Evolutionary conservation across 352 stramenopile genomes (phyloP), one percentile per base, ranked within the genome.

Genomic region (Pythium phragmitis): DNA sequence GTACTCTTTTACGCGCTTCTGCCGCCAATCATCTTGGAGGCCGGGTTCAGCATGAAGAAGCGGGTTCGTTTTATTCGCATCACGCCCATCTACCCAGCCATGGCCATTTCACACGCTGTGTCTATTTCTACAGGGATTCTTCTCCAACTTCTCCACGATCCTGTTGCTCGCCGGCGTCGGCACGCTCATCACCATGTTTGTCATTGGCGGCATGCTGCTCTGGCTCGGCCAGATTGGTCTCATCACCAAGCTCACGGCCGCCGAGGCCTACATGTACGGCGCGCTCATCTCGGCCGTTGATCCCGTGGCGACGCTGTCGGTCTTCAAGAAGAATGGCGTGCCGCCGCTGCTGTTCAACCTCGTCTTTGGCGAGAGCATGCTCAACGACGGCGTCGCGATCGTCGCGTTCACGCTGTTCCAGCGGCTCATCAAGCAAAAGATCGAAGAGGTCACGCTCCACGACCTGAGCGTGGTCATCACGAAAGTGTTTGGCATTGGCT

Each of bases 291-390:
- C 89, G 17, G 90, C 94, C 0, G 96, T 97, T 6, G 96, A 98
- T 67, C 92, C 96, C 5, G 93, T 98, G 2, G 90, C 91, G 19
- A 98, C 92, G 14, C 67, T 98, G 4, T 94, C 89, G 0, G 90
- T 98, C 4, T 98, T 98, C 67, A 96, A 97, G 77, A 96, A 94
- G 55, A 91, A 92, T 49, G 80, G 84, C 41, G 85, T 84, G 4
- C 85, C 85, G 45, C 80, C 91, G 16, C 76, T 95, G 23, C 73
- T 98, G 7, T 98, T 98, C 69, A 98, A 98, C 67, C 78, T 98
- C 49, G 91, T 98, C 0, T 98, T 98, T 75, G 96, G 96, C 39
- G 96, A 98, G 74, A 97, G 84, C 57, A 92, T 98, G 67, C 79
- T 98, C 4, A 98, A 98, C 63, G 96, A 98, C 65, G 93, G 91